A percentile compares a stretch with the other conserved stretches of the same genome.
Conservation (phyloP, 768 basidiomycete genomes). For the Obba rivulosa region DNA sequence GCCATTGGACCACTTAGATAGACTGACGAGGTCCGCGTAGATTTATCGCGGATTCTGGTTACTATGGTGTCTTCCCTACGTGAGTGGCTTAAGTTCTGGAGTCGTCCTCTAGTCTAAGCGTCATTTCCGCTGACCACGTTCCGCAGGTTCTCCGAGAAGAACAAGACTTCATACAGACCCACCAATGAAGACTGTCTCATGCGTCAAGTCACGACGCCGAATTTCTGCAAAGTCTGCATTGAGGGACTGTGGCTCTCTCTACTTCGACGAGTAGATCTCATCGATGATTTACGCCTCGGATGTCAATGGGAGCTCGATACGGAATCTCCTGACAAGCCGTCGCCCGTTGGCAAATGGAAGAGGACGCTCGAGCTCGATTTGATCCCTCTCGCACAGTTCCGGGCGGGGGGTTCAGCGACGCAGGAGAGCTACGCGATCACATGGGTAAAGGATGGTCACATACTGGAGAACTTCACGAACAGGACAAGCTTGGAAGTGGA, state of each 20-base stretch:
- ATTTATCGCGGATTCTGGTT: slow-evolving; percentile 51
- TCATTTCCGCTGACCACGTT: background rate
- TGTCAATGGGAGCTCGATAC: slow-evolving; percentile 26
- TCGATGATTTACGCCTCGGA: slow-evolving; percentile 45
- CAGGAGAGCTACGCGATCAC: slow-evolving; percentile 50
- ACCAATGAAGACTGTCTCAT: slow-evolving; percentile 82
- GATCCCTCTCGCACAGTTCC: slow-evolving; percentile 57
- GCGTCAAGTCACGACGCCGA: slow-evolving; percentile 63
- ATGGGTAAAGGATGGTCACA: slow-evolving; percentile 47
- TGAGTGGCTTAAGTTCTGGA: slow-evolving; percentile 27
- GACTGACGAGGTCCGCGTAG: slow-evolving; percentile 28
- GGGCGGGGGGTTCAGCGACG: slow-evolving; percentile 23
- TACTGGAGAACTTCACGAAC: slow-evolving; percentile 44
- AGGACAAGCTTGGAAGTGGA: slow-evolving; percentile 42
- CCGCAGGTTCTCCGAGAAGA: slow-evolving; percentile 55
- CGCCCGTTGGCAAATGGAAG: slow-evolving; percentile 9
- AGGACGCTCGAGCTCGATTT: slow-evolving; percentile 44
- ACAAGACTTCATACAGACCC: slow-evolving; percentile 69
- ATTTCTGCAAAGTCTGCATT: slow-evolving; percentile 70
- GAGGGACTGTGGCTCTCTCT: slow-evolving; percentile 73
- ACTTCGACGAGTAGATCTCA: slow-evolving; percentile 51
- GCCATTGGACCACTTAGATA: too few relatives aligned
- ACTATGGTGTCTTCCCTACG: slow-evolving; percentile 74
- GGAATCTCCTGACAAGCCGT: background rate
- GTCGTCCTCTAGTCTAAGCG: background rate